Evolutionary conservation across 257 asterid genomes (phyloP).

Genomic region (Jaltomata sinuosa): DNA sequence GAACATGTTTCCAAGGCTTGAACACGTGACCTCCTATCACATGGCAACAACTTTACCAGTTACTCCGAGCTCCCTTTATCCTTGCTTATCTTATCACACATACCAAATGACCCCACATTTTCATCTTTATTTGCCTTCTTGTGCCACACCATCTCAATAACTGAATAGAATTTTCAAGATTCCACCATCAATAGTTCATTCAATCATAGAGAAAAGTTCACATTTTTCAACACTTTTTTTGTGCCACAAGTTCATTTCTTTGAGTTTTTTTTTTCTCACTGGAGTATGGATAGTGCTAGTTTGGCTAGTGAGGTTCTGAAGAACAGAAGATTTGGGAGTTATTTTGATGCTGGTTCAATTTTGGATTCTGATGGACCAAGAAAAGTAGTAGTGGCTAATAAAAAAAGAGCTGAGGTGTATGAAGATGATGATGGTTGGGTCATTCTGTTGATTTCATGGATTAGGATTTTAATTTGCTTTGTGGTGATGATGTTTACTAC

Average conservation of each 20-base stretch:
- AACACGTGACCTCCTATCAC: too few relatives aligned
- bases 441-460: conserved; percentile 27
- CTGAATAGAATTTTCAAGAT: background rate
- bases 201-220: background rate
- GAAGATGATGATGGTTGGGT: conserved; percentile 19
- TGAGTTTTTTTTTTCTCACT: too few relatives aligned
- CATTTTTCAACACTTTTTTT: too few relatives aligned
- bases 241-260: background rate
- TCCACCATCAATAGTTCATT: background rate
- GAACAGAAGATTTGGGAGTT: conserved; percentile 25
- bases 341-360: conserved; percentile 10
- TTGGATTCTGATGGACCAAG: background rate
- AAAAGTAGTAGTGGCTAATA: background rate
- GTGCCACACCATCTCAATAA: background rate
- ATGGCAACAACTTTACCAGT: too few relatives aligned
- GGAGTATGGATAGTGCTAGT: background rate
- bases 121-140: background rate
- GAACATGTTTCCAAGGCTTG: too few relatives aligned
- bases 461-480: conserved; percentile 27
- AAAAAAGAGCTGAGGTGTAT: background rate
- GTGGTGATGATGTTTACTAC: conserved; percentile 29
- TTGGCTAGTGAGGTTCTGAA: background rate
- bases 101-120: too few relatives aligned
- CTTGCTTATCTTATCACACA: too few relatives aligned
- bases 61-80: too few relatives aligned